These are phyloP conservation scores for Aspergillus sclerotioniger DNA, from an alignment of 495 filamentous ascomycete species.

Conservation along the genomic window DNA sequence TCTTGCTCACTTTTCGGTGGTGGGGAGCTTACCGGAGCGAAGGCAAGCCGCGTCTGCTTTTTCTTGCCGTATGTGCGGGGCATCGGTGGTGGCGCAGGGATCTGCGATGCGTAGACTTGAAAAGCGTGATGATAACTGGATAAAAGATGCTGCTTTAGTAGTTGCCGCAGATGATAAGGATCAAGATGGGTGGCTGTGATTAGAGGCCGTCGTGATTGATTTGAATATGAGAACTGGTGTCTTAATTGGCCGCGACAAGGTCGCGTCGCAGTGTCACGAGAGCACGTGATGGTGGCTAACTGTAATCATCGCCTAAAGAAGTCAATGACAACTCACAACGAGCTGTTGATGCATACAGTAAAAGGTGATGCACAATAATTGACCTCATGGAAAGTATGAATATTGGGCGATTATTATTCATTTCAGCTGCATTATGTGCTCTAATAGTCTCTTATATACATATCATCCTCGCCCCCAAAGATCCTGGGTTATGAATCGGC, in stretches of 20 bases:
- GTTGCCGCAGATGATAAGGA: not conserved
- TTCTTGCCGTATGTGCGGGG: conserved; percentile 39
- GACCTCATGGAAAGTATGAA: too few relatives aligned
- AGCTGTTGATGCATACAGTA: too few relatives aligned
- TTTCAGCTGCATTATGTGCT: too few relatives aligned
- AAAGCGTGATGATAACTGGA: not conserved
- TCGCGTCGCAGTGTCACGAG: conserved; percentile 23
- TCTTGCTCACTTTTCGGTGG: conserved; percentile 11
- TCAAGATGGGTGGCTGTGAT: not conserved
- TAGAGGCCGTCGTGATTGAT: not conserved
- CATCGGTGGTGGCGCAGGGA: conserved; percentile 27
- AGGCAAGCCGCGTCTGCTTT: conserved; percentile 50
- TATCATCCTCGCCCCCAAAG: too few relatives aligned
- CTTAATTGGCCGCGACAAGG: conserved; percentile 11
- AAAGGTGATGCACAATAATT: too few relatives aligned
- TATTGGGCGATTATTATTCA: too few relatives aligned
- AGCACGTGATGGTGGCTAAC: conserved; percentile 22
- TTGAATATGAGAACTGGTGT: not conserved
- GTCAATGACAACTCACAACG: too few relatives aligned
- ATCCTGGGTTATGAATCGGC: too few relatives aligned
- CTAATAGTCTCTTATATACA: too few relatives aligned
- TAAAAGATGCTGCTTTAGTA: not conserved
- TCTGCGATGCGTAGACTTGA: not conserved
- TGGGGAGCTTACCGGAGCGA: conserved; percentile 31
- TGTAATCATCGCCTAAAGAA: not conserved